These are phyloP conservation scores for Echites panduratus DNA, from an alignment of 257 asterid genomes.

Conservation along the genomic window DNA sequence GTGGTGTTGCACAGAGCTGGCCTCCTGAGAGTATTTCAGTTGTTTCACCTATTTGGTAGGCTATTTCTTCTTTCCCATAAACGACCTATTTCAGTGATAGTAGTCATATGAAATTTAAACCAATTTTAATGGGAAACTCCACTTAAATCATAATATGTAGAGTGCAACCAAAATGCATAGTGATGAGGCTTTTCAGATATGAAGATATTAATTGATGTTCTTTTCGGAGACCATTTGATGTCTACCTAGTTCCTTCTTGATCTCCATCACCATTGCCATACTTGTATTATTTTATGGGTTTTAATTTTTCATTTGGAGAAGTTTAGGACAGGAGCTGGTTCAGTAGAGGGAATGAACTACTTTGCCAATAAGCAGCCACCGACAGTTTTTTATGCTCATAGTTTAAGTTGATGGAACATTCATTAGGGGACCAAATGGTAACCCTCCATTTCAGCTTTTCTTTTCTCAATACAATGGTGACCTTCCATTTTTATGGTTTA, in stretches of 20 bases:
- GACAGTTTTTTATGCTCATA: not conserved
- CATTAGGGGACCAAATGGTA: not conserved
- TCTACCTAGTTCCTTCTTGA: too few species aligned
- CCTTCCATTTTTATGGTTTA: not conserved
- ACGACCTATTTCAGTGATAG: constrained; percentile 50
- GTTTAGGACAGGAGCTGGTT: not conserved
- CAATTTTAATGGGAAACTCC: not conserved
- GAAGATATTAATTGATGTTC: not conserved
- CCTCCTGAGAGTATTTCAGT: constrained; percentile 89
- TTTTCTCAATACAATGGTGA: not conserved
- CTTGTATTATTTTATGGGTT: not conserved
- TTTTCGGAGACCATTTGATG: too few species aligned
- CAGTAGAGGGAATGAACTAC: not conserved
- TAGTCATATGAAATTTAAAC: constrained; percentile 3
- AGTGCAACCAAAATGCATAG: not conserved
- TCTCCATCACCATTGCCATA: too few species aligned
- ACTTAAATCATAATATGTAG: not conserved
- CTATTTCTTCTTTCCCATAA: constrained; percentile 83
- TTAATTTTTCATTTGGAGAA: not conserved
- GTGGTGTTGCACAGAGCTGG: constrained; percentile 90
- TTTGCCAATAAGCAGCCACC: not conserved
- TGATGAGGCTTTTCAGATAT: not conserved
- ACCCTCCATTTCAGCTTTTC: not conserved
- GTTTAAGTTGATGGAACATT: not conserved
- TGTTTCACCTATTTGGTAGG: constrained; percentile 91